phyloP scores from a whole-genome alignment of 2,329 filamentous ascomycete genomes.

The Penicillium sp. region DNA sequence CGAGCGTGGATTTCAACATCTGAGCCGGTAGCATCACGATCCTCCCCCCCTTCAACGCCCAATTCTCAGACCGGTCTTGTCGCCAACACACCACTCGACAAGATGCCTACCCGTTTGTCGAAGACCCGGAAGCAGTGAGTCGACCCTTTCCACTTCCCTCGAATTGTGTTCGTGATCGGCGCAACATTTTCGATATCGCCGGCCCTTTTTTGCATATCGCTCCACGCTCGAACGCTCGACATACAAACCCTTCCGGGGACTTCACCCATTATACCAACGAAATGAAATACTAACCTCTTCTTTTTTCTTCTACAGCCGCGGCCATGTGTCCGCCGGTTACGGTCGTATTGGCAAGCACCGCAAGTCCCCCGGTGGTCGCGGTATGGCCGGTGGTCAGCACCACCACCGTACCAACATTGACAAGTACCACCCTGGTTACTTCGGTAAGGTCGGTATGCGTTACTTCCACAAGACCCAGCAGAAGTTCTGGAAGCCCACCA shows the following conservation, averaged over 20 bases:
- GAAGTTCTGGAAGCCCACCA: conserved; percentile 97
- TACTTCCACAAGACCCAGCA: conserved; percentile 96
- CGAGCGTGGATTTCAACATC: conserved; percentile 46
- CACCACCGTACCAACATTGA: conserved; percentile 94
- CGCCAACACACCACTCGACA: conserved; percentile 50
- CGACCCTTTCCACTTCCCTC: conserved; percentile 33
- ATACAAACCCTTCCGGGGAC: conserved; percentile 10
- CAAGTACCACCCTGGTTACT: conserved; percentile 99
- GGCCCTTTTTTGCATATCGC: conserved; percentile 14
- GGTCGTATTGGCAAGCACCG: conserved; percentile 99
- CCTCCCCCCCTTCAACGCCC: conserved; percentile 45
- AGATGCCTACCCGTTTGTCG: conserved; percentile 59
- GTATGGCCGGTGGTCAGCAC: conserved; percentile 98
- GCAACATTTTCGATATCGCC: conserved; percentile 28
- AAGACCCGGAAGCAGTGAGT: conserved; percentile 59
- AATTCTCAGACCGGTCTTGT: conserved; percentile 48
- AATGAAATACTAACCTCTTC: conserved; percentile 28
- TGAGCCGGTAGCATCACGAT: conserved; percentile 39
- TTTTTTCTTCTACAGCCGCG: conserved; percentile 68
- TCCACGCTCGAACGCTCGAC: not conserved
- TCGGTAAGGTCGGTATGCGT: conserved; percentile 94
- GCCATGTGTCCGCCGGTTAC: conserved; percentile 97
- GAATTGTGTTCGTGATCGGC: conserved; percentile 25
- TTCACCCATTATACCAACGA: not conserved
- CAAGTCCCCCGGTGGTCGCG: conserved; percentile 81